These are phyloP conservation scores for Margaritispora aquatica DNA, from an alignment of 495 filamentous ascomycete genomes.

Conservation along the genomic window DNA sequence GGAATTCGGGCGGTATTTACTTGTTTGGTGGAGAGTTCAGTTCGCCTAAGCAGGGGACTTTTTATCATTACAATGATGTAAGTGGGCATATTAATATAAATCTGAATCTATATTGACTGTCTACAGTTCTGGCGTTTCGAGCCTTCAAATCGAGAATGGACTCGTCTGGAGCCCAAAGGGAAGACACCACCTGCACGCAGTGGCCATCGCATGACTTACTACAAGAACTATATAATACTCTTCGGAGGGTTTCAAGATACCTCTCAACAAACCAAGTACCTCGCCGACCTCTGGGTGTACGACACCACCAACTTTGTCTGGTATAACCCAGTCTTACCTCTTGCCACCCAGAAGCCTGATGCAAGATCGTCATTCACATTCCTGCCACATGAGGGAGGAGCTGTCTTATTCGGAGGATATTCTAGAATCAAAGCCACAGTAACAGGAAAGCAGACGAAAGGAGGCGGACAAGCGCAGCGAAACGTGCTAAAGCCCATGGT, in stretches of 20 bases:
- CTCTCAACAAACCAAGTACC: conserved; percentile 84
- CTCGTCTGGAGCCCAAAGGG: conserved; percentile 77
- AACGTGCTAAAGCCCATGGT: conserved; percentile 77
- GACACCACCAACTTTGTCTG: conserved; percentile 66
- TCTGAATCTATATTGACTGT: background rate
- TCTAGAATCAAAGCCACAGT: conserved; percentile 73
- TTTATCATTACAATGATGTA: conserved; percentile 93
- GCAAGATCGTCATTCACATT: conserved; percentile 85
- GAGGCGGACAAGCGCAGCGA: conserved; percentile 49
- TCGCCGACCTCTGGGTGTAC: conserved; percentile 61
- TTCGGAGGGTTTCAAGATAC: conserved; percentile 95
- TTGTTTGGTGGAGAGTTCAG: conserved; percentile 80
- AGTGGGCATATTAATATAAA: background rate
- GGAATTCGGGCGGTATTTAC: conserved; percentile 73
- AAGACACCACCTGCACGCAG: conserved; percentile 84
- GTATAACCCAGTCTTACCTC: conserved; percentile 63
- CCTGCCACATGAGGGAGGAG: conserved; percentile 81
- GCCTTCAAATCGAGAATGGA: conserved; percentile 78
- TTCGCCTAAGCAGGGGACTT: conserved; percentile 91
- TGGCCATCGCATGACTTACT: conserved; percentile 93
- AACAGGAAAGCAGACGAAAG: conserved; percentile 52
- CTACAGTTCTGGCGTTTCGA: conserved; percentile 82
- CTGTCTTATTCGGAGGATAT: conserved; percentile 88
- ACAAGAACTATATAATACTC: conserved; percentile 73
- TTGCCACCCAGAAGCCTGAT: conserved; percentile 80